These are phyloP conservation scores for Ascobolus immersus DNA, from an alignment of 495 filamentous ascomycete genomes.

Conservation along the genomic window DNA sequence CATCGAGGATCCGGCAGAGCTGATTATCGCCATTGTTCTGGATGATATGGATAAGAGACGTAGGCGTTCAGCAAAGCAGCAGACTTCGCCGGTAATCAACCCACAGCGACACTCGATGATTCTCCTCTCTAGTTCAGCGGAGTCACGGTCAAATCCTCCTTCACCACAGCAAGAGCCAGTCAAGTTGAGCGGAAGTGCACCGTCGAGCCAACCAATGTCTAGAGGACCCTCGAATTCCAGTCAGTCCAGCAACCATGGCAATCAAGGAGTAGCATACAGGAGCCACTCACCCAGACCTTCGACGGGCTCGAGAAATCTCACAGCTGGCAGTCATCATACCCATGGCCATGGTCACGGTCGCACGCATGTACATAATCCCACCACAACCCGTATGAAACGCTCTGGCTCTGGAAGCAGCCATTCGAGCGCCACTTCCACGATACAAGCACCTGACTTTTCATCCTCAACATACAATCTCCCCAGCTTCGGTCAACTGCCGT, in stretches of 20 bases:
- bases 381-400: constrained; percentile 47
- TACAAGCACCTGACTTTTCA: constrained; percentile 5
- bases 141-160: constrained; percentile 11
- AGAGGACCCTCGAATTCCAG: constrained; percentile 10
- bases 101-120: no score
- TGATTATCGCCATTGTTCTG: constrained; percentile 73
- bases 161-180: constrained; percentile 10
- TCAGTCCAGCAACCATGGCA: constrained; percentile 24
- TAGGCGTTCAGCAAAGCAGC: constrained; percentile 60
- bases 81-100: constrained; percentile 37
- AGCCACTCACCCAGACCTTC: constrained; percentile 57
- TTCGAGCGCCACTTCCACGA: constrained; percentile 24
- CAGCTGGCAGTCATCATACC: constrained; percentile 29
- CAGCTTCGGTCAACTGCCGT: constrained; percentile 35
- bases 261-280: constrained; percentile 26
- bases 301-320: constrained; percentile 43
- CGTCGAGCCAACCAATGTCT: no score
- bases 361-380: no score
- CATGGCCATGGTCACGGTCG: no score
- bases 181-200: constrained; percentile 6
- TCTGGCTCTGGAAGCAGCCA: constrained; percentile 82
- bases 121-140: no score
- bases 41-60: constrained; percentile 88
- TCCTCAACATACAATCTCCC: constrained; percentile 31
- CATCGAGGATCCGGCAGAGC: constrained; percentile 70